Evolutionary conservation across 345 rosid genomes (phyloP).

Genomic region (Iberis pinnata): DNA sequence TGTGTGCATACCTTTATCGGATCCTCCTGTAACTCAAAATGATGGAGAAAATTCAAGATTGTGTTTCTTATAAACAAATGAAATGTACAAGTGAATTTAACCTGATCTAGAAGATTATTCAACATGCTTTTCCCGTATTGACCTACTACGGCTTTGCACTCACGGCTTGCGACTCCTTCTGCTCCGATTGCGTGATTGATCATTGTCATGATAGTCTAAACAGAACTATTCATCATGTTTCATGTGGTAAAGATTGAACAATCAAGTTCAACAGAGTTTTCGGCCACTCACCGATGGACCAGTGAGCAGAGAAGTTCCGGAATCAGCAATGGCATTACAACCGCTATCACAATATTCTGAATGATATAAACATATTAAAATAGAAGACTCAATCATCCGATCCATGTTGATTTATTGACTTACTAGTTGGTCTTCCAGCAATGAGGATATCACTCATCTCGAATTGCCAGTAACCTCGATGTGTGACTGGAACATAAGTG

Average conservation of each 20-base stretch:
- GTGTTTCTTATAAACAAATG: neutral
- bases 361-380: slow-evolving; percentile 14
- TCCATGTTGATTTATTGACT: neutral
- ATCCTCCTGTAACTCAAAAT: slow-evolving; percentile 37
- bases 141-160: slow-evolving; percentile 60
- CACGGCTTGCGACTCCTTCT: slow-evolving; percentile 60
- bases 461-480: slow-evolving; percentile 95
- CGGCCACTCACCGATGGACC: slow-evolving; percentile 61
- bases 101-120: slow-evolving; percentile 57
- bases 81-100: slow-evolving; percentile 18
- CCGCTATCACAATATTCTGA: slow-evolving; percentile 57
- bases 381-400: too few species aligned
- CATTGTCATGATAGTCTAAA: slow-evolving; percentile 60
- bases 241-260: neutral
- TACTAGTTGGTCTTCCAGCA: slow-evolving; percentile 76
- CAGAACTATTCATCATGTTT: neutral
- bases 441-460: slow-evolving; percentile 80
- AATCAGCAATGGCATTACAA: slow-evolving; percentile 86
- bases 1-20: slow-evolving; percentile 77
- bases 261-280: neutral
- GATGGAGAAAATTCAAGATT: slow-evolving; percentile 8
- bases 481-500: slow-evolving; percentile 81
- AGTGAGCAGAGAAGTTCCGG: slow-evolving; percentile 88
- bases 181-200: slow-evolving; percentile 89
- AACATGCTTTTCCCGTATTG: slow-evolving; percentile 68